These are phyloP conservation scores for Cutaneotrichosporon arboriforme DNA, from an alignment of 1,284 basidiomycete genomes.

Conservation along the genomic window DNA sequence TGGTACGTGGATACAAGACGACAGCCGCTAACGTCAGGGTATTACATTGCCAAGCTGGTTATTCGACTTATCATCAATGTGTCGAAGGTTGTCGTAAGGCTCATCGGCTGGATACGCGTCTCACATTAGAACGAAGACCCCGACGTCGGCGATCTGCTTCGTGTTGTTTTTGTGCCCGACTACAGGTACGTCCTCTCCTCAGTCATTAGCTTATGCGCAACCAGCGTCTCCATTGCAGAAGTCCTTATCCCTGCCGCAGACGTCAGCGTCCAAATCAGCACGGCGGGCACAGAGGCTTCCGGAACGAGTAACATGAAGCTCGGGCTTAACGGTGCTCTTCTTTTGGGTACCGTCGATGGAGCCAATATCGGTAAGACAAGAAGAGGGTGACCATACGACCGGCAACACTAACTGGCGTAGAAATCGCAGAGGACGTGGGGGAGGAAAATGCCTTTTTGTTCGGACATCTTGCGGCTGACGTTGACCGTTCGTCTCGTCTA, in stretches of 20 bases:
- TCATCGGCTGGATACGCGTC: not conserved
- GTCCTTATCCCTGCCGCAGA: constrained; percentile 85
- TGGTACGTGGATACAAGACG: constrained; percentile 14
- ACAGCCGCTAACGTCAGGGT: constrained; percentile 22
- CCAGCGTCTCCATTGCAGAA: constrained; percentile 70
- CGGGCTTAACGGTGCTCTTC: constrained; percentile 61
- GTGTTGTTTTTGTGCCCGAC: constrained; percentile 72
- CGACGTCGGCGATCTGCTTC: constrained; percentile 75
- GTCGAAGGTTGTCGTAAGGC: constrained; percentile 60
- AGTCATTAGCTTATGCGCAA: not conserved
- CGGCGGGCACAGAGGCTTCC: constrained; percentile 75
- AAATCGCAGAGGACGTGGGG: constrained; percentile 85
- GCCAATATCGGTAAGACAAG: constrained; percentile 73
- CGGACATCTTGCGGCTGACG: constrained; percentile 49
- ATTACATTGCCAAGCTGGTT: constrained; percentile 57
- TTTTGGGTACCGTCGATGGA: constrained; percentile 65
- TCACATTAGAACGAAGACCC: constrained; percentile 62
- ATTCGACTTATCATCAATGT: constrained; percentile 88
- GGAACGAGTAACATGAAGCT: constrained; percentile 76
- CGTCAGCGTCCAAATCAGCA: constrained; percentile 87
- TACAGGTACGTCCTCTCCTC: constrained; percentile 49
- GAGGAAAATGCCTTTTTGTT: constrained; percentile 56
- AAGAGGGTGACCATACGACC: not conserved
- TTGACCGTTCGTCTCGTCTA: constrained; percentile 54
- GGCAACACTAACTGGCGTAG: constrained; percentile 10